These are phyloP conservation scores for Kodamaea sp. DNA, from an alignment of 1,139 yeast genomes.

Conservation along the genomic window DNA sequence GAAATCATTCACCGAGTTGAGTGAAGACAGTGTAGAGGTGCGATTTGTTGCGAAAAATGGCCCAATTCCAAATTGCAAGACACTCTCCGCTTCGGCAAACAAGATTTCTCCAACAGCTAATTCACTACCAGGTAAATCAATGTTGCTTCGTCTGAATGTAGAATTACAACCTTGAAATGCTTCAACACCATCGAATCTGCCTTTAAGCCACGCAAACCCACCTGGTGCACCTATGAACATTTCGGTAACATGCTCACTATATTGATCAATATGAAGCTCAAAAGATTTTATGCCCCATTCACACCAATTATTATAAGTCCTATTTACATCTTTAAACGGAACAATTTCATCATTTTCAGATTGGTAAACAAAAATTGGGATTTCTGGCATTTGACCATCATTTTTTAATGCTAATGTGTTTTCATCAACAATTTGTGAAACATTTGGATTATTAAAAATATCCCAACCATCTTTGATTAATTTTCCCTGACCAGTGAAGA, in stretches of 20 bases:
- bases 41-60: too few relatives aligned
- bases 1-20: too few relatives aligned
- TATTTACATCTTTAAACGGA: conserved; percentile 22
- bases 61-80: too few relatives aligned
- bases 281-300: conserved; percentile 17
- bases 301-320: conserved; percentile 32
- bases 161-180: conserved; percentile 7
- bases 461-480: conserved; percentile 16
- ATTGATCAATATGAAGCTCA: conserved; percentile 7
- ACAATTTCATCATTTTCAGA: conserved; percentile 28
- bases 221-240: conserved; percentile 17
- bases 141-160: conserved; percentile 4
- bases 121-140: background rate
- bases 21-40: too few relatives aligned
- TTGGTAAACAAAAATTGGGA: conserved; percentile 34
- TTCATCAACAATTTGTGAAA: conserved; percentile 14
- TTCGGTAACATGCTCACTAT: conserved; percentile 13
- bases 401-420: conserved; percentile 22
- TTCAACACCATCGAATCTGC: conserved; percentile 17
- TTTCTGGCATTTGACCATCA: conserved; percentile 20
- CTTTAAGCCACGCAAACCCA: conserved; percentile 17
- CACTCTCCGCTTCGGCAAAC: too few relatives aligned
- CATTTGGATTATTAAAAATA: conserved; percentile 15
- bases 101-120: too few relatives aligned
- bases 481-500: conserved; percentile 18